phyloP scores from a whole-genome alignment of 305 asterid genomes.

The Fraxinus nigra region DNA sequence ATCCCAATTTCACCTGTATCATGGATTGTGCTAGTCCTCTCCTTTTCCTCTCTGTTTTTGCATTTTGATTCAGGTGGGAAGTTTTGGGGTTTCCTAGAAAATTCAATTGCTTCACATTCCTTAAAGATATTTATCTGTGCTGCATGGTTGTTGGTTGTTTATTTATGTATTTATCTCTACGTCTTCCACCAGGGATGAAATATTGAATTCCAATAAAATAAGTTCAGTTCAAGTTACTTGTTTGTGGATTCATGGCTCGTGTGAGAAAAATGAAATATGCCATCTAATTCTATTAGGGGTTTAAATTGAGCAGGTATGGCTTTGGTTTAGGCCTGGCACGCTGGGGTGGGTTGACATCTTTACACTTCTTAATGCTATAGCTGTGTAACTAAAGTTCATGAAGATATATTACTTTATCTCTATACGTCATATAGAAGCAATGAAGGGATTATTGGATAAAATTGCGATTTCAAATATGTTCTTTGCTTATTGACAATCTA shows the following conservation, averaged over 20 bases:
- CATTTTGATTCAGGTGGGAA: slow-evolving; percentile 4
- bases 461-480: not conserved
- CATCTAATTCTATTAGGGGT: not conserved
- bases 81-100: not conserved
- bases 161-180: not conserved
- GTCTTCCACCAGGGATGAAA: not conserved
- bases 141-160: not conserved
- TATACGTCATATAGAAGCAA: not conserved
- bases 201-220: not conserved
- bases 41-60: not conserved
- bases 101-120: not conserved
- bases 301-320: not conserved
- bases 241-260: not conserved
- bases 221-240: not conserved
- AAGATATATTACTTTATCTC: not conserved
- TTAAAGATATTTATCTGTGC: not conserved
- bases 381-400: not conserved
- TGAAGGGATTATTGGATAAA: not conserved
- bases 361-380: not conserved
- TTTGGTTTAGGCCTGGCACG: not conserved
- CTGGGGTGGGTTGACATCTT: not conserved
- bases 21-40: not conserved
- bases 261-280: not conserved
- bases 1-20: not conserved
- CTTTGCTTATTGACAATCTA: not conserved